These are phyloP conservation scores for Seminavis robusta DNA, from an alignment of 108 stramenopile species.

Conservation along the genomic window DNA sequence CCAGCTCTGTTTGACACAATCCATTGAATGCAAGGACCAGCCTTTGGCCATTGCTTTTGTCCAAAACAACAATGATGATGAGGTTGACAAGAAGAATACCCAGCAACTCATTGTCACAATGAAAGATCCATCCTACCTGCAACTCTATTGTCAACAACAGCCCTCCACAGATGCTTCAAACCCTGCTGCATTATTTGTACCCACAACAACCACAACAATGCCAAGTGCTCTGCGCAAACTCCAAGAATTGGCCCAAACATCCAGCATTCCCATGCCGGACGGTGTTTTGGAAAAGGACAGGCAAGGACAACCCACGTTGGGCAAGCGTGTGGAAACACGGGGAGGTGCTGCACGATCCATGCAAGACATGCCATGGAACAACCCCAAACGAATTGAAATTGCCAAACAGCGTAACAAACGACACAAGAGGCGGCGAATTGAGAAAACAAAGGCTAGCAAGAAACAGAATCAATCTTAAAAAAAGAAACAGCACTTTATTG, in stretches of 20 bases:
- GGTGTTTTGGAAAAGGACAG: conserved; percentile 56
- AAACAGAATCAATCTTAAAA: too few relatives aligned
- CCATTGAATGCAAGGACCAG: background rate
- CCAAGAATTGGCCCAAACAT: background rate
- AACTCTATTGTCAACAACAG: conserved; percentile 20
- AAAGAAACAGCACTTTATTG: too few relatives aligned
- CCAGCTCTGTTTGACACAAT: background rate
- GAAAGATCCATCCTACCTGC: conserved; percentile 31
- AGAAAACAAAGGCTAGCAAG: background rate
- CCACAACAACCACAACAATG: too few relatives aligned
- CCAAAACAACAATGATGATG: too few relatives aligned
- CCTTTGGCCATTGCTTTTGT: conserved; percentile 1
- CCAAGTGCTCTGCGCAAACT: background rate
- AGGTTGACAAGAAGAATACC: too few relatives aligned
- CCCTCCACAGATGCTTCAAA: background rate
- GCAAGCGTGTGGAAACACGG: conserved; percentile 43
- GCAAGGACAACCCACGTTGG: conserved; percentile 27
- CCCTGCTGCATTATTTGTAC: background rate
- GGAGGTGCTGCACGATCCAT: conserved; percentile 11
- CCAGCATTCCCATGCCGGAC: conserved; percentile 32
- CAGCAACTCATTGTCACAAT: conserved; percentile 5
- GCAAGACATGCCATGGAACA: conserved; percentile 38
- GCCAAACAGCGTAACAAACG: conserved; percentile 36
- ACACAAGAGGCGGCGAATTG: conserved; percentile 16
- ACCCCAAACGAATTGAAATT: conserved; percentile 30